phyloP scores from a whole-genome alignment of 2,329 filamentous ascomycete genomes.

The Cordyceps javanica region DNA sequence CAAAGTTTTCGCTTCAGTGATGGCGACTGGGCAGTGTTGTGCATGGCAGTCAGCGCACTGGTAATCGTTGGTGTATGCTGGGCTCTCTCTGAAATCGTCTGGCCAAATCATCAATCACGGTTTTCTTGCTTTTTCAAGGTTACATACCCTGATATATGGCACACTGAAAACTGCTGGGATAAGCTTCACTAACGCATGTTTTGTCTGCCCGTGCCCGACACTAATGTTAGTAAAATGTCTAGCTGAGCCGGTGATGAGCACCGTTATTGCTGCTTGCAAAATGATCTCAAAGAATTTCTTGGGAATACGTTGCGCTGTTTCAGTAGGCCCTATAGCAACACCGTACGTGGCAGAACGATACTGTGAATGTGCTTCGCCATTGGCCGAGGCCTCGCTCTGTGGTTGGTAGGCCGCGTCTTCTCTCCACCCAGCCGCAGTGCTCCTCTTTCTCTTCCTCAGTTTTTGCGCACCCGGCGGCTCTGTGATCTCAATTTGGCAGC shows the following conservation, averaged over 20 bases:
- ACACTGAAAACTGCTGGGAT: slow-evolving; percentile 32
- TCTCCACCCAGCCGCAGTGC: neutral
- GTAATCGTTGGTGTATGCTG: slow-evolving; percentile 24
- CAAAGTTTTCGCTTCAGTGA: slow-evolving; percentile 24
- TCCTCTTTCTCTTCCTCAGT: neutral
- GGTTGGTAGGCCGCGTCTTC: neutral
- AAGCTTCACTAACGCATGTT: slow-evolving; percentile 22
- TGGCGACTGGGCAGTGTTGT: slow-evolving; percentile 27
- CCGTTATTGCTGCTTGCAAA: slow-evolving; percentile 20
- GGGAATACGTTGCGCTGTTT: neutral
- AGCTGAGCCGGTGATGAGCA: slow-evolving; percentile 22
- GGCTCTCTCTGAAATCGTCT: slow-evolving; percentile 23
- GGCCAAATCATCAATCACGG: neutral
- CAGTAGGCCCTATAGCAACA: neutral
- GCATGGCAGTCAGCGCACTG: slow-evolving; percentile 27
- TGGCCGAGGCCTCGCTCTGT: neutral
- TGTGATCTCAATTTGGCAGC: slow-evolving; percentile 22
- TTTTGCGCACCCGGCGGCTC: neutral
- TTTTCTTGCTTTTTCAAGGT: no score
- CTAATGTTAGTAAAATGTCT: slow-evolving; percentile 20
- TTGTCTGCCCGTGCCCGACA: slow-evolving; percentile 14
- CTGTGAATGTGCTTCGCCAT: neutral
- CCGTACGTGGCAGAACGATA: neutral
- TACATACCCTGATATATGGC: slow-evolving; percentile 28
- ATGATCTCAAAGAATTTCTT: neutral